Conservation (phyloP, 805 yeast species). For the Kodamaea kakaduensis region DNA sequence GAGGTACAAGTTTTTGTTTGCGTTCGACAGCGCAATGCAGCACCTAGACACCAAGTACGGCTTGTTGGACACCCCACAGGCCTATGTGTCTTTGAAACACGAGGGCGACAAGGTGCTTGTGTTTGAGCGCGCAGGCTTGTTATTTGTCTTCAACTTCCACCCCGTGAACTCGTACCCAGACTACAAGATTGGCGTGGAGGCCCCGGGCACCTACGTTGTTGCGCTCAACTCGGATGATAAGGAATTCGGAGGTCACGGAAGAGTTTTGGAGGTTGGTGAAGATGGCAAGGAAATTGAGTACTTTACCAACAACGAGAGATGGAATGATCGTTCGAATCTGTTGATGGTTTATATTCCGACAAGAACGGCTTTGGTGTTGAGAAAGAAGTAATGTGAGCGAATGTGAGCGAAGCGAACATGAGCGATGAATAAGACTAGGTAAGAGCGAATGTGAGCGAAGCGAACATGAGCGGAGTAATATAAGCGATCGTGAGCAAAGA, state of each 20-base stretch:
- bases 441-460: too few relatives aligned
- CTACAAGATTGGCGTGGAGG: conserved; percentile 86
- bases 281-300: conserved; percentile 43
- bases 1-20: conserved; percentile 71
- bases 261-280: conserved; percentile 48
- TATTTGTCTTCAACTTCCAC: conserved; percentile 88
- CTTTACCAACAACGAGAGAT: conserved; percentile 66
- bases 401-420: too few relatives aligned
- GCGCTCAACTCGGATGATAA: conserved; percentile 70
- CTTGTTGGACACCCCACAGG: conserved; percentile 67
- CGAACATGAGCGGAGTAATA: too few relatives aligned
- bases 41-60: conserved; percentile 62
- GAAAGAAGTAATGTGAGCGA: conserved; percentile 6
- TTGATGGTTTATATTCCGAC: conserved; percentile 79
- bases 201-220: conserved; percentile 69
- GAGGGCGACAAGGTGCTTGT: conserved; percentile 86
- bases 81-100: conserved; percentile 83
- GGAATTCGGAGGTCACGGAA: conserved; percentile 76
- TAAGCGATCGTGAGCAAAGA: too few relatives aligned
- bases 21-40: conserved; percentile 87
- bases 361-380: conserved; percentile 47
- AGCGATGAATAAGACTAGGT: too few relatives aligned
- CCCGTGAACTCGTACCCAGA: conserved; percentile 79
- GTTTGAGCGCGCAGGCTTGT: conserved; percentile 79
- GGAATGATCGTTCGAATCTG: conserved; percentile 79